Base-by-base conservation (phyloP, 345 rosid genomes). In the Sonneratia caseolaris region DNA sequence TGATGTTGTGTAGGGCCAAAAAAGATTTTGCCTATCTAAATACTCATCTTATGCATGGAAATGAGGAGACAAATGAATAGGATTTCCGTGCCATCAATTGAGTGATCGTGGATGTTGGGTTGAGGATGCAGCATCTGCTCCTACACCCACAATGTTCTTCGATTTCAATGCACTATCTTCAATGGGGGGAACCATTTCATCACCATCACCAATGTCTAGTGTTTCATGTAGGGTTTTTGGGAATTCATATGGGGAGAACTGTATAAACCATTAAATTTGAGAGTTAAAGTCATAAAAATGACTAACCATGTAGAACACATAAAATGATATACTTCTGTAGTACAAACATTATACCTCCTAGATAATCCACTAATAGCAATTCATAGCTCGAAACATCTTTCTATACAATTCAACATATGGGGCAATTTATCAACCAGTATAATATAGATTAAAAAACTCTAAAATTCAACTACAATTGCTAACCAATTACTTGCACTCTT, bases 121-220 rank as follows among this genome's bases (percentile, higher is more conserved):
- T 48, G 86, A 85, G 55, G 90, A 80, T 35, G 91, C 78, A 62
- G 83, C 74, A 75, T 80, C 73, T 11, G 80, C 82, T 14, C 38
- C 66, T 82, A 86, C 96, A 37, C 76, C 81, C 48, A 75, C 76
- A 13, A 82, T 78, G 51, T 75, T 84, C 87, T 84, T 93, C 79
- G 71, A 81, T 79, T 88, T 88, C 76, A 78, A 71, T 68, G 84
- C 59, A 56, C 79, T 73, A 35, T 64, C 66, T 37, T 80, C 82
- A 2, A 76, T 73, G 37, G 83, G 71, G 68, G 86, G 14, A 68
- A 72, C 80, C 1, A 79, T 70, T 72, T 85, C 97, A 22, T 90
- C 78, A n/a, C 87, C 84, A 74, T 93, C 98, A 10, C 97, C 92
- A 51, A 89, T 93, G 80, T 91, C 98, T 80, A 91, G 76, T 16